Evolutionary conservation across 495 filamentous ascomycete genomes (phyloP).

Genomic region (Sabuloglossum arenarium): DNA sequence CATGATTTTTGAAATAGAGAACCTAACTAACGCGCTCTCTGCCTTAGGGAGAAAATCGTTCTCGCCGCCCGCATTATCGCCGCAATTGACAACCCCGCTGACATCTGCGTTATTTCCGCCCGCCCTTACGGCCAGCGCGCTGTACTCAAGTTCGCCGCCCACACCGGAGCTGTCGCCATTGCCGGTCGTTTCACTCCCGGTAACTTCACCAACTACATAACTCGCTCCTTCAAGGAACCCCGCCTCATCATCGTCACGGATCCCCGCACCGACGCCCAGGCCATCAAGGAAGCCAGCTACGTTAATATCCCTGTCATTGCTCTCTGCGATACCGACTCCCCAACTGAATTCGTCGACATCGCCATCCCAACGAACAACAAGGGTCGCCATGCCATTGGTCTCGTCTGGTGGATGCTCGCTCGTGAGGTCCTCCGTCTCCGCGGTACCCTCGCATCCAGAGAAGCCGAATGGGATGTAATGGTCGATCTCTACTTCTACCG

Average conservation of each 20-base stretch:
- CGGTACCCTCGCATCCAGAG: constrained; percentile 81
- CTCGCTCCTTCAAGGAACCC: constrained; percentile 99
- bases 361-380: constrained; percentile 99
- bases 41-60: constrained; percentile 90
- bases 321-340: constrained; percentile 97
- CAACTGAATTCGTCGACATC: constrained; percentile 97
- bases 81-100: constrained; percentile 96
- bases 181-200: constrained; percentile 98
- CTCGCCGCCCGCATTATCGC: constrained; percentile 96
- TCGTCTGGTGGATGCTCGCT: constrained; percentile 98
- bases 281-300: constrained; percentile 98
- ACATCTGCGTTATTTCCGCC: constrained; percentile 96
- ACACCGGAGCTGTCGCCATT: constrained; percentile 45
- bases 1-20: neutral
- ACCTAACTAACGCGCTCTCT: neutral
- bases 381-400: constrained; percentile 93
- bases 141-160: constrained; percentile 18
- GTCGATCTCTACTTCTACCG: constrained; percentile 99
- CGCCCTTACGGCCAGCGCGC: constrained; percentile 98
- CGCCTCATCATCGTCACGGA: constrained; percentile 98
- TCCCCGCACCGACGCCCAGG: constrained; percentile 97
- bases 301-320: constrained; percentile 99
- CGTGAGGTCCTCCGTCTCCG: constrained; percentile 98
- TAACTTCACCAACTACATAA: constrained; percentile 99
- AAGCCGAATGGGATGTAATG: constrained; percentile 96